Percentiles rank a stretch among this genome's conserved stretches.
Evolutionary conservation across 2,329 filamentous ascomycete species (phyloP).

Genomic region (Colletotrichum costaricense): DNA sequence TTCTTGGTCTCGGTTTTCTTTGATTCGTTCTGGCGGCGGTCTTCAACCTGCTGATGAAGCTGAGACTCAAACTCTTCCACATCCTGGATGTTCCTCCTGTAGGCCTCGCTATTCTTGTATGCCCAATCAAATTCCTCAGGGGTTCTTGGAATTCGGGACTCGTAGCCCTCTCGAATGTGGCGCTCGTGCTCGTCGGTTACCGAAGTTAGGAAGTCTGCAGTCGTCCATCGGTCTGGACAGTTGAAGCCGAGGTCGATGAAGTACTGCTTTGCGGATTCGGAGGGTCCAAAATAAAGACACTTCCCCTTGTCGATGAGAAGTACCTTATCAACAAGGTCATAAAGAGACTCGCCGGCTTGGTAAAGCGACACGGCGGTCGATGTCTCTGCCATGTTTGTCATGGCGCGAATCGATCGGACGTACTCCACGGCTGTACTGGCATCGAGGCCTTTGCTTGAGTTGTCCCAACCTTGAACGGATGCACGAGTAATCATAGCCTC

Average conservation of each 20-base stretch:
- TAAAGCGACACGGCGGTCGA: conserved; percentile 75
- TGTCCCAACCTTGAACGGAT: conserved; percentile 78
- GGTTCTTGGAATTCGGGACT: conserved; percentile 66
- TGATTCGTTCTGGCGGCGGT: conserved; percentile 50
- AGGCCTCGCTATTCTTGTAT: conserved; percentile 59
- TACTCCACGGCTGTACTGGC: conserved; percentile 75
- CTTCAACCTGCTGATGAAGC: conserved; percentile 57
- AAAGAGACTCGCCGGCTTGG: conserved; percentile 66
- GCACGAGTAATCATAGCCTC: conserved; percentile 73
- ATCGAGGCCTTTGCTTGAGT: conserved; percentile 74
- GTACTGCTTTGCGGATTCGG: conserved; percentile 72
- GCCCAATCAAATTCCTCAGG: conserved; percentile 70
- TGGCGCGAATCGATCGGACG: conserved; percentile 70
- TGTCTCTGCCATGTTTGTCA: conserved; percentile 72
- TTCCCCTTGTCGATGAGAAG: conserved; percentile 75
- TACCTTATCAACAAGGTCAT: conserved; percentile 74
- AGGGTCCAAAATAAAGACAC: conserved; percentile 77
- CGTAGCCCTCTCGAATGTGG: conserved; percentile 48
- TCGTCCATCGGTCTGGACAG: conserved; percentile 78
- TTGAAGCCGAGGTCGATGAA: conserved; percentile 79
- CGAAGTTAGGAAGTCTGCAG: conserved; percentile 81
- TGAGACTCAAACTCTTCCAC: conserved; percentile 64
- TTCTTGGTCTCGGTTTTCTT: conserved; percentile 59
- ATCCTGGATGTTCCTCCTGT: conserved; percentile 55
- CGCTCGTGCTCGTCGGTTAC: conserved; percentile 74